Percentiles rank a stretch among this genome's conserved stretches.
These are phyloP conservation scores for Cyclotella cryptica DNA, from an alignment of 108 stramenopile species.

Conservation along the genomic window DNA sequence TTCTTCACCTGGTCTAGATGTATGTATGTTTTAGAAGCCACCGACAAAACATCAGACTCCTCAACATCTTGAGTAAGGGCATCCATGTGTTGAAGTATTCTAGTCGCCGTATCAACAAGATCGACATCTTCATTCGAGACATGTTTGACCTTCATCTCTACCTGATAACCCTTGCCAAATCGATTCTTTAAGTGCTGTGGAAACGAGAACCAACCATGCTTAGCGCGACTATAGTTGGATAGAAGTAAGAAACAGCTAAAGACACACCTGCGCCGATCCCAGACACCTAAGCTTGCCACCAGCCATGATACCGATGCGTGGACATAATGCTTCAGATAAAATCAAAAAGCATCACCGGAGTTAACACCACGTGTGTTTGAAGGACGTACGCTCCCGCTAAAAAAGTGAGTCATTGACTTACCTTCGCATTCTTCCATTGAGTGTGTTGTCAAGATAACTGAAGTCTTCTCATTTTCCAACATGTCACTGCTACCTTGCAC, in stretches of 20 bases:
- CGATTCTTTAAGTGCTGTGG: constrained; percentile 85
- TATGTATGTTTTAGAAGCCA: constrained; percentile 55
- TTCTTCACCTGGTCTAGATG: constrained; percentile 54
- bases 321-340: constrained; percentile 80
- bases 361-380: background rate
- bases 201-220: background rate
- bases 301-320: constrained; percentile 97
- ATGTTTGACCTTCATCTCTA: constrained; percentile 79
- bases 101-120: constrained; percentile 39
- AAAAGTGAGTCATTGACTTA: background rate
- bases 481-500: constrained; percentile 59
- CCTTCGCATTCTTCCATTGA: constrained; percentile 96
- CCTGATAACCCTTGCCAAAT: constrained; percentile 84
- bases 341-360: background rate
- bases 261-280: constrained; percentile 73
- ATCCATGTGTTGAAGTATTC: constrained; percentile 18
- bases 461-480: constrained; percentile 62
- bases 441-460: constrained; percentile 90
- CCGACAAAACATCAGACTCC: constrained; percentile 4
- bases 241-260: background rate
- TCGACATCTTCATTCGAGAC: constrained; percentile 45
- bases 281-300: constrained; percentile 88
- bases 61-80: constrained; percentile 17
- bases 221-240: background rate
- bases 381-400: background rate